These are phyloP conservation scores for Trichomonascaceae sp. DNA, from an alignment of 1,139 yeast species.

Conservation along the genomic window DNA sequence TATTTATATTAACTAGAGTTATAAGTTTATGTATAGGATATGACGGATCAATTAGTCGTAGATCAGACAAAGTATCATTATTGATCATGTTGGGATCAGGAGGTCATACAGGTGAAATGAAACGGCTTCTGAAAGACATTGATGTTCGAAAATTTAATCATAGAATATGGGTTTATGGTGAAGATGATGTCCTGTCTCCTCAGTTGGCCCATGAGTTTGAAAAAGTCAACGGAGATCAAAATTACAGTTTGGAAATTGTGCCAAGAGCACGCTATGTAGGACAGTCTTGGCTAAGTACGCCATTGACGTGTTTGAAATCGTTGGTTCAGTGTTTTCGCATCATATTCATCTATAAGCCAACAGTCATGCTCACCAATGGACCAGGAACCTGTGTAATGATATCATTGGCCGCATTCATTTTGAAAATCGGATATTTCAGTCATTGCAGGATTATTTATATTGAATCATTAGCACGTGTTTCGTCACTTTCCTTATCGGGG, in stretches of 20 bases:
- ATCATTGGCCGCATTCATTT: conserved; percentile 53
- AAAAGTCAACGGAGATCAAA: conserved; percentile 10
- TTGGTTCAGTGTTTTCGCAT: conserved; percentile 26
- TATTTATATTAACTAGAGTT: background rate
- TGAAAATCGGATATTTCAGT: conserved; percentile 48
- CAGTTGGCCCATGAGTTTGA: conserved; percentile 45
- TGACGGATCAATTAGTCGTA: background rate
- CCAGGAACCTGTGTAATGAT: conserved; percentile 90
- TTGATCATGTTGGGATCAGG: conserved; percentile 41
- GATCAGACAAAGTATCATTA: conserved; percentile 5
- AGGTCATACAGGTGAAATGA: conserved; percentile 96
- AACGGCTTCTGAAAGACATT: conserved; percentile 50
- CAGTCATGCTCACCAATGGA: conserved; percentile 65
- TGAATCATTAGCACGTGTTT: conserved; percentile 86
- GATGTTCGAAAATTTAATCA: conserved; percentile 30
- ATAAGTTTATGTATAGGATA: background rate
- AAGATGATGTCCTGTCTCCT: conserved; percentile 57
- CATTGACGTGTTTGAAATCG: conserved; percentile 42
- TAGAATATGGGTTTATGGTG: conserved; percentile 29
- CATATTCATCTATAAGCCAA: conserved; percentile 27
- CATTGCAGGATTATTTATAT: conserved; percentile 64
- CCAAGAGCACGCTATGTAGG: conserved; percentile 78
- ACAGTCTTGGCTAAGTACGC: conserved; percentile 50
- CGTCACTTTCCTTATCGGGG: conserved; percentile 71
- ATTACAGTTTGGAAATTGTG: conserved; percentile 34